A percentile compares a stretch with the other conserved stretches of the same genome.
Conservation (phyloP, 73 alveolate genomes). For the Strombidium stylifer region DNA sequence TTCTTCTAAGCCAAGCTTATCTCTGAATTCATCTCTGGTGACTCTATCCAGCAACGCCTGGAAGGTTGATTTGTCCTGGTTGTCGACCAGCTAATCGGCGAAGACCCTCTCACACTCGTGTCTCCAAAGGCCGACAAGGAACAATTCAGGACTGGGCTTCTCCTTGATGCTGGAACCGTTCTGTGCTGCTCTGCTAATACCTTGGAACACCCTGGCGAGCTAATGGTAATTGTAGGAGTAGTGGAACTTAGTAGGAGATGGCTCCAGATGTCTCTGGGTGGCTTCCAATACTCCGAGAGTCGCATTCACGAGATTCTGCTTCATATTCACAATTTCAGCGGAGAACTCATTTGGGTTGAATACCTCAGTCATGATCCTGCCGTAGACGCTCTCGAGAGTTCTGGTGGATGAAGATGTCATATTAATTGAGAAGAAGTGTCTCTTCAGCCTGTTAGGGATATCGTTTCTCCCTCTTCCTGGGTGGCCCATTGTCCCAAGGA, state of each 20-base stretch:
- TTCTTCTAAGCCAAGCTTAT: conserved; percentile 76
- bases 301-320: conserved; percentile 92
- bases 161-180: conserved; percentile 77
- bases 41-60: conserved; percentile 81
- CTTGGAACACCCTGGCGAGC: conserved; percentile 99
- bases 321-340: conserved; percentile 88
- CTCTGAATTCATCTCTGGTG: conserved; percentile 76
- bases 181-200: conserved; percentile 86
- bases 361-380: conserved; percentile 93
- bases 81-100: conserved; percentile 98
- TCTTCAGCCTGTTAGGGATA: conserved; percentile 99
- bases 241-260: conserved; percentile 99
- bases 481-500: conserved; percentile 99
- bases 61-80: conserved; percentile 95
- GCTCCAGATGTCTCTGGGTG: conserved; percentile 96
- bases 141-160: conserved; percentile 90
- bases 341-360: conserved; percentile 93
- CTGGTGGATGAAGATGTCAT: conserved; percentile 98
- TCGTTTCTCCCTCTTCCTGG: conserved; percentile 99
- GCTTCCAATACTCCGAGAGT: conserved; percentile 95
- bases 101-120: conserved; percentile 99
- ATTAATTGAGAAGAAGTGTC: conserved; percentile 98
- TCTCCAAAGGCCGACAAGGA: conserved; percentile 99
- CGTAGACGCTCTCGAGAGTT: conserved; percentile 99
- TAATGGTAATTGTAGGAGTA: conserved; percentile 99